Percentiles rank a stretch among this genome's conserved stretches.
Evolutionary conservation across 257 asterid species (phyloP).

Genomic region (Anisodus acutangulus): DNA sequence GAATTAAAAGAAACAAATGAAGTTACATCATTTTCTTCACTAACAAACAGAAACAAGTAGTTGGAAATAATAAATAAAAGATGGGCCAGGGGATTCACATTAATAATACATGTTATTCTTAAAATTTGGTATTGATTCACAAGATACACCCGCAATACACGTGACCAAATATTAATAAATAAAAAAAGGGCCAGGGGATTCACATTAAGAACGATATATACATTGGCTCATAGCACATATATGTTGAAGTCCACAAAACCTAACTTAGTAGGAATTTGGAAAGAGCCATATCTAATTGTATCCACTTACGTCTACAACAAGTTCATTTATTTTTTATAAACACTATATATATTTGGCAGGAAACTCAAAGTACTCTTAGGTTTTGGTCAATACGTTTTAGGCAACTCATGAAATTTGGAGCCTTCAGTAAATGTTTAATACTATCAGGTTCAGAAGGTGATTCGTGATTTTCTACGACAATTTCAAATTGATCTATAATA

Average conservation of each 20-base stretch:
- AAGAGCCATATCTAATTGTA: constrained; percentile 1
- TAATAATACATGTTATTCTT: too few species aligned
- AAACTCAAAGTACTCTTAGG: neutral
- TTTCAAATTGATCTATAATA: too few species aligned
- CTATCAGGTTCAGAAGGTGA: too few species aligned
- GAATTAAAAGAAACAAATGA: neutral
- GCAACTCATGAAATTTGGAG: constrained; percentile 20
- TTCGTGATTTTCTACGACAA: too few species aligned
- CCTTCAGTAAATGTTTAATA: neutral
- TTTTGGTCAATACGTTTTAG: constrained; percentile 25
- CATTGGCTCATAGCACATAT: neutral
- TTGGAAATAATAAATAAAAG: neutral
- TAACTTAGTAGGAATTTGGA: neutral
- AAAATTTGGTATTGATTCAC: too few species aligned
- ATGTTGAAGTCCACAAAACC: constrained; percentile 19
- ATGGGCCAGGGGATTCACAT: too few species aligned
- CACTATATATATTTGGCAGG: neutral
- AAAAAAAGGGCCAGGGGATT: neutral
- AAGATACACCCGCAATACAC: too few species aligned
- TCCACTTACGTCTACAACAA: constrained; percentile 6
- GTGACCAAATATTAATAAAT: too few species aligned
- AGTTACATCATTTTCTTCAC: constrained; percentile 27
- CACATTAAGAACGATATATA: neutral
- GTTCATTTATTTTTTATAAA: neutral
- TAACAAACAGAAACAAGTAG: constrained; percentile 26